phyloP scores from a whole-genome alignment of 1,284 basidiomycete species.

The Calocybe gambosa region DNA sequence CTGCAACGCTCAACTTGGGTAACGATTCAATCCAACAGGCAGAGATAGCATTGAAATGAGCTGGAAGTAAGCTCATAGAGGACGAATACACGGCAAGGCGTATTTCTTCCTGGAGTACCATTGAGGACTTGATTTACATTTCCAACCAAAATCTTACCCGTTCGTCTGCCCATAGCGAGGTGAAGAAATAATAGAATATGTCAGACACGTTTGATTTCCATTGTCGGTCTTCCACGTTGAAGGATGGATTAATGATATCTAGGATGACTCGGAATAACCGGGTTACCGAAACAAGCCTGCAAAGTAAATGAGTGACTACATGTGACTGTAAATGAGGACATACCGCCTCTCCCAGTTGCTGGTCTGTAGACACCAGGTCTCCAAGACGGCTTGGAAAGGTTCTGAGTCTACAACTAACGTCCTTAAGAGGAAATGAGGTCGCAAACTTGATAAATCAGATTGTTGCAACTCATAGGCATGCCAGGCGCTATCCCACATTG shows the following conservation, averaged over 20 bases:
- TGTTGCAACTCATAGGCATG: slow-evolving; percentile 54
- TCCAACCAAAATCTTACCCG: slow-evolving; percentile 31
- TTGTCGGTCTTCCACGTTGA: slow-evolving; percentile 55
- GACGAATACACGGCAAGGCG: slow-evolving; percentile 50
- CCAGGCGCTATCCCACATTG: slow-evolving; percentile 46
- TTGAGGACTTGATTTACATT: background rate
- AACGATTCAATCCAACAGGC: slow-evolving; percentile 61
- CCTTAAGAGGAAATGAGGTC: slow-evolving; percentile 51
- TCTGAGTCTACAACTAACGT: slow-evolving; percentile 57
- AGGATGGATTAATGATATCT: slow-evolving; percentile 56
- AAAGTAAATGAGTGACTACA: background rate
- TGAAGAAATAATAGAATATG: slow-evolving; percentile 56
- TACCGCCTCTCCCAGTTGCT: slow-evolving; percentile 39
- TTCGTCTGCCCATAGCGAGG: slow-evolving; percentile 57
- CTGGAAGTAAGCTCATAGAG: slow-evolving; percentile 51
- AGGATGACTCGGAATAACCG: slow-evolving; percentile 58
- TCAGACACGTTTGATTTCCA: slow-evolving; percentile 57
- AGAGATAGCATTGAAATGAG: slow-evolving; percentile 58
- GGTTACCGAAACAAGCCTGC: slow-evolving; percentile 35
- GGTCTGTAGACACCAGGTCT: slow-evolving; percentile 28
- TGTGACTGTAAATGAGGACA: background rate
- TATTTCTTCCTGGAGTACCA: slow-evolving; percentile 52
- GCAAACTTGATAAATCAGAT: slow-evolving; percentile 43
- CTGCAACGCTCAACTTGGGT: slow-evolving; percentile 45
- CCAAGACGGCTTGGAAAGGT: slow-evolving; percentile 47